Base-by-base conservation (phyloP, 2,329 filamentous ascomycete species). In the Amylocarpus encephaloides region DNA sequence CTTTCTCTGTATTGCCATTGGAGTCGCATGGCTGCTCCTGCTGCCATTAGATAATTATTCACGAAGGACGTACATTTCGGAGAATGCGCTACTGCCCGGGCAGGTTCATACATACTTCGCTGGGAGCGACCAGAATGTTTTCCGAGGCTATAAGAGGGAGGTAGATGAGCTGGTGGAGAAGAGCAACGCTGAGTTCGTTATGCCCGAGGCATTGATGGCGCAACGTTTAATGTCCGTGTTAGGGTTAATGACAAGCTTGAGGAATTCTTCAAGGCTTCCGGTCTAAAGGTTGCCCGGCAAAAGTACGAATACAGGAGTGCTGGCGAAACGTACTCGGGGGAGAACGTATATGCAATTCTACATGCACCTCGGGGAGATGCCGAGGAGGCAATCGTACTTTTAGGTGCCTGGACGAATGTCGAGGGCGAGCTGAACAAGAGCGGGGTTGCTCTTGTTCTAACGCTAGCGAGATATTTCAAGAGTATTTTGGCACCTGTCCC, bases 41-140 rank as follows among this genome's bases (percentile, higher is more conserved):
- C 80, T 98, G 1, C 93, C 93, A 2, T 77, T 97, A 47, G 80
- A 97, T 68, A 80, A 91, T 59, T 95, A 97, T 72, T 95, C 90
- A 45, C 83, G 93, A 58, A 78, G 80, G 53, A 98, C 92, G 1
- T 98, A 98, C 69, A 93, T 98, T 51, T 97, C 92, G 39, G 93
- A 98, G 69, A 98, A 98, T 67, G 93, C 93, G 10, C 81, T 98
- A 32, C 75, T 98, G 12, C 93, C 93, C 0, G 93, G 91, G 2
- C 93, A 98, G 69, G 93, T 97, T 7, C 92, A 97, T 71, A 95
- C 93, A 1, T 98, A 98, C 70, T 98, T 98, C 66, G 85, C 88
- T 6, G 93, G 93, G 15, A 95, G 89, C 68, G 93, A 98, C 67
- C 91, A 97, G 72, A 87, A 96, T 68, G 81, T 97, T 57, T 91